phyloP scores from a whole-genome alignment of 225 moss, liverwort and hornwort species.

The Asterella californica region DNA sequence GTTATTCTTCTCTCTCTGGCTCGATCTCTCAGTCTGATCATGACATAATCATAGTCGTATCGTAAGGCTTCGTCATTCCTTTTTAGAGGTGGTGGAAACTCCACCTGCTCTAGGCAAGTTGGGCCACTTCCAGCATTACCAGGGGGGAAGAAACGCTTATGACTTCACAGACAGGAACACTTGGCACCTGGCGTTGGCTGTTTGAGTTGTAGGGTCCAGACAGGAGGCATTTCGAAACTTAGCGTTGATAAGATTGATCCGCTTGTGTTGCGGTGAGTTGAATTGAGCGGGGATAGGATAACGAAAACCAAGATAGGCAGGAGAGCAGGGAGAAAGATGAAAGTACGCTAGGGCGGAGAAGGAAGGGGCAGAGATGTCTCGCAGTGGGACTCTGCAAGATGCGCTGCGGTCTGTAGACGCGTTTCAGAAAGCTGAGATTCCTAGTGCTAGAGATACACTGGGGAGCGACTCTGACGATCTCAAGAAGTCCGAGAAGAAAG shows the following conservation, averaged over 20 bases:
- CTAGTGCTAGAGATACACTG: constrained; percentile 4
- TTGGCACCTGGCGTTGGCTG: neutral
- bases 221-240: too few species aligned
- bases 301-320: neutral
- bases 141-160: too few species aligned
- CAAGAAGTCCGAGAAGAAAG: constrained; percentile 13
- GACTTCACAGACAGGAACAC: too few species aligned
- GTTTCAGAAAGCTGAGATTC: constrained; percentile 36
- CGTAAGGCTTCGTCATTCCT: too few species aligned
- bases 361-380: constrained; percentile 40
- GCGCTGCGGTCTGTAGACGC: constrained; percentile 42
- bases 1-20: neutral
- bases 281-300: neutral
- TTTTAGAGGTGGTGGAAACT: too few species aligned
- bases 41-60: too few species aligned
- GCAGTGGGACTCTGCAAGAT: constrained; percentile 51
- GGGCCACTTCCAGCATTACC: too few species aligned
- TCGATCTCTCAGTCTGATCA: too few species aligned
- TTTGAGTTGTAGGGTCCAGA: neutral
- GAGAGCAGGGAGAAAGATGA: neutral
- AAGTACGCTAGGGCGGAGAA: neutral
- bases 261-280: too few species aligned
- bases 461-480: constrained; percentile 13
- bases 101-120: too few species aligned
- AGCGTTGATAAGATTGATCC: neutral